phyloP scores from a whole-genome alignment of 2,329 filamentous ascomycete genomes.

The Ambrosiella xylebori region DNA sequence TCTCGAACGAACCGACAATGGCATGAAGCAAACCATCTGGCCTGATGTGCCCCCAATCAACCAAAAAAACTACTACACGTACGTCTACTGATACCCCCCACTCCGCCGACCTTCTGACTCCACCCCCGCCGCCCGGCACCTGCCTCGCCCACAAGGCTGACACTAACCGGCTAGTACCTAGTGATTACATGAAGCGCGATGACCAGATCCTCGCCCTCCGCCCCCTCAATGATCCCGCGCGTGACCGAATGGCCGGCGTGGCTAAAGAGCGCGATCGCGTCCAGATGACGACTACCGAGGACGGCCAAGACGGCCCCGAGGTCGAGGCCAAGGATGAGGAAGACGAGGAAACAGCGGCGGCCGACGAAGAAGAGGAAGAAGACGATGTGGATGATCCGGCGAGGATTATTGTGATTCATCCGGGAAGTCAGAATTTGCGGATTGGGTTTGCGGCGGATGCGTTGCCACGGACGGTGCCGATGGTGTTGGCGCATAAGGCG shows the following conservation, averaged over 20 bases:
- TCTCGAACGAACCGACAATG: constrained; percentile 92
- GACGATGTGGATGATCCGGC: constrained; percentile 55
- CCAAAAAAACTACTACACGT: constrained; percentile 99
- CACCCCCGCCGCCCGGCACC: not conserved
- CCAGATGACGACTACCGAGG: constrained; percentile 25
- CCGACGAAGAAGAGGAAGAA: constrained; percentile 35
- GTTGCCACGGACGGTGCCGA: constrained; percentile 82
- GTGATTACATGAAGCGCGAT: constrained; percentile 95
- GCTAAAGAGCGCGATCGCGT: constrained; percentile 79
- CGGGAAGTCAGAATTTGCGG: constrained; percentile 85
- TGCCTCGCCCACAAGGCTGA: constrained; percentile 10
- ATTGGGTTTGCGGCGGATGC: constrained; percentile 94
- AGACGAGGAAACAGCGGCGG: constrained; percentile 27
- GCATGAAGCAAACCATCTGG: constrained; percentile 91
- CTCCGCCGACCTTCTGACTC: not conserved
- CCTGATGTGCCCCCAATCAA: constrained; percentile 87
- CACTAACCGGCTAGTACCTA: constrained; percentile 21
- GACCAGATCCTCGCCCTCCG: constrained; percentile 85
- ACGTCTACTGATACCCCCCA: constrained; percentile 15
- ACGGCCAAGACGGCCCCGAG: constrained; percentile 36
- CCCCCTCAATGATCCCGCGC: constrained; percentile 70
- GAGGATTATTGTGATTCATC: constrained; percentile 86
- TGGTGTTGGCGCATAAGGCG: constrained; percentile 72
- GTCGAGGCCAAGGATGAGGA: constrained; percentile 25
- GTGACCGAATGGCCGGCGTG: constrained; percentile 67